Conservation (phyloP, 768 basidiomycete species). For the Tulasnella sp. region DNA sequence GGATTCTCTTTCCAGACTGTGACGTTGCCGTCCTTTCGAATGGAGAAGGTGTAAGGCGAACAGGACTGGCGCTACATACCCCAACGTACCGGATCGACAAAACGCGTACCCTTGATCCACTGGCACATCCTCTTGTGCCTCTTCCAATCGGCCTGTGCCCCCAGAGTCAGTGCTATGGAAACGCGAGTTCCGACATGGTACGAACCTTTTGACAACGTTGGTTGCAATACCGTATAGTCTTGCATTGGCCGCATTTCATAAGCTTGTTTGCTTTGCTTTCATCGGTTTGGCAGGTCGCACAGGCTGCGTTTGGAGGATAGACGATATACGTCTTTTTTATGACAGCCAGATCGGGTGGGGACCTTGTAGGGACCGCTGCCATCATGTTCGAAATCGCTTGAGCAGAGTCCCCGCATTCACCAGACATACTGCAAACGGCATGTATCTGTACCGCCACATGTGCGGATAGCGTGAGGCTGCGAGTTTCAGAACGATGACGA, state of each 20-base stretch:
- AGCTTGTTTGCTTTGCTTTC: background rate
- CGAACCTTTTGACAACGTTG: background rate
- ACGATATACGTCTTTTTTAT: background rate
- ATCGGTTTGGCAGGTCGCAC: background rate
- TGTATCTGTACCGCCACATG: background rate
- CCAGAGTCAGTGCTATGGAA: background rate
- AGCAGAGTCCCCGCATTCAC: background rate
- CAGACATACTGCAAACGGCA: background rate
- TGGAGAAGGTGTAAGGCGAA: too few species aligned
- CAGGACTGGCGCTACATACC: too few species aligned
- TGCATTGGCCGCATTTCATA: background rate
- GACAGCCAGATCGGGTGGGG: background rate
- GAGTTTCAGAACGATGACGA: background rate
- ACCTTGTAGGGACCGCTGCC: background rate
- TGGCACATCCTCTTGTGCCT: constrained; percentile 3
- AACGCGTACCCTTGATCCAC: background rate
- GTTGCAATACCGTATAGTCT: background rate
- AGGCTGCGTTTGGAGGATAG: background rate
- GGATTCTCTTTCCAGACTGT: too few species aligned
- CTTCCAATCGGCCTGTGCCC: background rate
- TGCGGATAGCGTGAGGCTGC: background rate
- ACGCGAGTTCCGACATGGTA: background rate
- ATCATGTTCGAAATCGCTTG: background rate
- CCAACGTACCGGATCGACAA: background rate
- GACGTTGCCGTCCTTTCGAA: too few species aligned